These are phyloP conservation scores for Gynochthodes officinalis DNA, from an alignment of 257 asterid species.

Conservation along the genomic window DNA sequence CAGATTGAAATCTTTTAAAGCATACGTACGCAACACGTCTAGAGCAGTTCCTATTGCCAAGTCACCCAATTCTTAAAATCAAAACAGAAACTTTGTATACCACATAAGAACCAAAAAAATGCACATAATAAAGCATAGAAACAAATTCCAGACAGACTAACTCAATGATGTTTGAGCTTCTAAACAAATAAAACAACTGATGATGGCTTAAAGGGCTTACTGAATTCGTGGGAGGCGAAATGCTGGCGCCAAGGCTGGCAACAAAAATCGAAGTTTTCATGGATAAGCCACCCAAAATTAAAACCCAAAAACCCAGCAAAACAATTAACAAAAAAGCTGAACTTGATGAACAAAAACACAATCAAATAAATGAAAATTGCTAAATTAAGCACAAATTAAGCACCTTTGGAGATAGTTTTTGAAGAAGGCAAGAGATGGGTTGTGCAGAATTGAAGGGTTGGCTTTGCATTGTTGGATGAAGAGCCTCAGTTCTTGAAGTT, in stretches of 20 bases:
- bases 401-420: slow-evolving; percentile 62
- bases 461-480: slow-evolving; percentile 44
- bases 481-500: slow-evolving; percentile 41
- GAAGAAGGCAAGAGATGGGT: slow-evolving; percentile 56
- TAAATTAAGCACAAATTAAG: neutral
- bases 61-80: neutral
- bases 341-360: neutral
- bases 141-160: neutral
- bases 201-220: slow-evolving; percentile 31
- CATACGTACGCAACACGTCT: neutral
- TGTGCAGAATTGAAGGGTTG: slow-evolving; percentile 44
- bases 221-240: slow-evolving; percentile 39
- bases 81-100: neutral
- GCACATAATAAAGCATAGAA: neutral
- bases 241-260: slow-evolving; percentile 57
- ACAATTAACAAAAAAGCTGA: neutral
- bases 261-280: neutral
- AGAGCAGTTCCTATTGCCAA: neutral
- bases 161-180: neutral
- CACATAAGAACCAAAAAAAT: neutral
- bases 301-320: neutral
- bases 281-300: neutral
- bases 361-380: neutral
- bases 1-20: neutral
- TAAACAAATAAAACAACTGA: neutral